Percentiles rank a stretch among this genome's conserved stretches.
phyloP scores from a whole-genome alignment of 1,139 yeast genomes.

The Williopsis jadinii region DNA sequence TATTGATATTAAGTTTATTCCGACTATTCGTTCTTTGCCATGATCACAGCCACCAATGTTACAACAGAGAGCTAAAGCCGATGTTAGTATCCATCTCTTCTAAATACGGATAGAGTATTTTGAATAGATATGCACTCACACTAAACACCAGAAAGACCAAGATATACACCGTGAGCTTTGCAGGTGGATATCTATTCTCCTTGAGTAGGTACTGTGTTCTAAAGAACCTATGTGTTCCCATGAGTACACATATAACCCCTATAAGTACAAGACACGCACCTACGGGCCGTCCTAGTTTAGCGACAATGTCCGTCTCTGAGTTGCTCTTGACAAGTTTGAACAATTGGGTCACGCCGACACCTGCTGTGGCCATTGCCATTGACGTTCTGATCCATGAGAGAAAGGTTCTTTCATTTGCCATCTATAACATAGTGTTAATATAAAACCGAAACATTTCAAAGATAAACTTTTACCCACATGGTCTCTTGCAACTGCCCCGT shows the following conservation, averaged over 20 bases:
- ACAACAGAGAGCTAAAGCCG: slow-evolving; percentile 5
- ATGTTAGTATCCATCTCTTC: slow-evolving; percentile 1
- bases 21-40: neutral
- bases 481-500: slow-evolving; percentile 45
- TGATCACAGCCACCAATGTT: neutral
- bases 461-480: slow-evolving; percentile 28
- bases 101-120: neutral
- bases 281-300: slow-evolving; percentile 19
- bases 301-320: slow-evolving; percentile 4
- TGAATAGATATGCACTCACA: slow-evolving; percentile 19
- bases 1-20: neutral
- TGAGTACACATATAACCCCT: slow-evolving; percentile 33
- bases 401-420: slow-evolving; percentile 76
- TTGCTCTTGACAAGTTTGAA: slow-evolving; percentile 29
- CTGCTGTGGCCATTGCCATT: slow-evolving; percentile 46
- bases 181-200: slow-evolving; percentile 43
- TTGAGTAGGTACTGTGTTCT: slow-evolving; percentile 38
- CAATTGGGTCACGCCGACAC: slow-evolving; percentile 50
- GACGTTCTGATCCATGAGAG: slow-evolving; percentile 73
- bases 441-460: too few species aligned
- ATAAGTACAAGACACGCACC: slow-evolving; percentile 32
- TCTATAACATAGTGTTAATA: slow-evolving; percentile 19
- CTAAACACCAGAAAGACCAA: slow-evolving; percentile 31
- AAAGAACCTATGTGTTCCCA: slow-evolving; percentile 39
- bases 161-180: slow-evolving; percentile 29